Evolutionary conservation across 2,329 filamentous ascomycete species (phyloP).

Genomic region (Cladosporium colombiae): DNA sequence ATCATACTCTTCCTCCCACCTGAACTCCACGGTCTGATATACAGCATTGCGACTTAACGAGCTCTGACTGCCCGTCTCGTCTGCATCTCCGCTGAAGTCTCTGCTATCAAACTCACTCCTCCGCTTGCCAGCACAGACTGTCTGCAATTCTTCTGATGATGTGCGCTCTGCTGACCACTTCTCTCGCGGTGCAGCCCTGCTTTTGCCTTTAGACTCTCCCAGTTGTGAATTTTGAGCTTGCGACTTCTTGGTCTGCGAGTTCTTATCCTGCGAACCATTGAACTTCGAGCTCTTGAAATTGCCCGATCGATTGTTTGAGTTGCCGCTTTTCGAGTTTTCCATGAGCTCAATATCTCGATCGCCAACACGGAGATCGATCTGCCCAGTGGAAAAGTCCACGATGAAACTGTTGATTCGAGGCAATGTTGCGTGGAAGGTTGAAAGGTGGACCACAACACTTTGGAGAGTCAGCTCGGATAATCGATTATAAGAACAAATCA

Average conservation of each 20-base stretch:
- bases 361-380: slow-evolving; percentile 22
- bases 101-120: background rate
- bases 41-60: slow-evolving; percentile 20
- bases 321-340: slow-evolving; percentile 15
- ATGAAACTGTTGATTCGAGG: slow-evolving; percentile 25
- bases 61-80: slow-evolving; percentile 23
- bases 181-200: background rate
- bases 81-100: slow-evolving; percentile 7
- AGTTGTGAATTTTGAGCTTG: background rate
- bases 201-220: background rate
- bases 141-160: background rate
- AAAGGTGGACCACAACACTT: slow-evolving; percentile 21
- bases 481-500: background rate
- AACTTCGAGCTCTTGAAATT: background rate
- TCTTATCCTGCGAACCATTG: background rate
- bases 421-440: slow-evolving; percentile 23
- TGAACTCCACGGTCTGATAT: slow-evolving; percentile 21
- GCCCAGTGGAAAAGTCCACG: slow-evolving; percentile 23
- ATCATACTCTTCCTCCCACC: slow-evolving; percentile 22
- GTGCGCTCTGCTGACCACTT: background rate
- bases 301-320: slow-evolving; percentile 7
- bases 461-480: slow-evolving; percentile 1
- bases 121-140: slow-evolving; percentile 3
- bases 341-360: slow-evolving; percentile 20
- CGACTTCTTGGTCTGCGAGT: background rate